Base-by-base conservation (phyloP, 2,329 filamentous ascomycete genomes). In the Truncatella angustata region DNA sequence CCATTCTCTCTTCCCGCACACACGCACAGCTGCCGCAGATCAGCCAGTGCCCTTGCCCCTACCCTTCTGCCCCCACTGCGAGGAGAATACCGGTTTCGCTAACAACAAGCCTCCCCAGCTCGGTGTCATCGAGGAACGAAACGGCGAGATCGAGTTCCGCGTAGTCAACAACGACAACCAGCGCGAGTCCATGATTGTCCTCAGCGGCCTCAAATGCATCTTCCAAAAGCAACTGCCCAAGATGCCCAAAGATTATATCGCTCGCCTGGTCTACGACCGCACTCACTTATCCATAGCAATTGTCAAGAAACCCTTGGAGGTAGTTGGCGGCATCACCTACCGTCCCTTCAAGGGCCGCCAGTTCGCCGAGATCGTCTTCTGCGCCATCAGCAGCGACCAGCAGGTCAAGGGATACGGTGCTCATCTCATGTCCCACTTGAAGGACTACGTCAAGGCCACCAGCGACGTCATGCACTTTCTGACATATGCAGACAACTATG, bases 191-290 rank as follows among this genome's bases (percentile, higher is more conserved):
- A 86, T 92, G 59, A 95, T 97, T 65, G 95, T 99, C 61, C 79
- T 99, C 54, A 97, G 93, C 0, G 94, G 94, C 12, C 78, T 99
- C 51, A 99, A 97, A 69, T 96, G 92, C 66, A 95, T 99, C 58
- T 97, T 99, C 64, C 94, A 99, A 69, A 97, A 97, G 63, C 94
- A 99, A 67, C 79, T 99, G 5, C 94, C 94, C 0, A 97, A 97
- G 72, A 99, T 99, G 94, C 94, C 94, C 12, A 97, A 97, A 71
- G 94, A 97, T 66, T 99, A 99, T 69, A 97, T 99, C 62, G 94
- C 94, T 4, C 89, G 94, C 35, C 84, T 99, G 6, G 94, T 99
- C 53, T 99, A 99, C 73, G 94, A 99, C 71, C 87, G 94, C 49
- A 96, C 93, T 5, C 94, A 99, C 74, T 70, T 97, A 55, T 96